Evolutionary conservation across 1,139 yeast genomes (phyloP), one percentile per base, ranked within the genome.

Genomic region (Suhomyces panamericanus): DNA sequence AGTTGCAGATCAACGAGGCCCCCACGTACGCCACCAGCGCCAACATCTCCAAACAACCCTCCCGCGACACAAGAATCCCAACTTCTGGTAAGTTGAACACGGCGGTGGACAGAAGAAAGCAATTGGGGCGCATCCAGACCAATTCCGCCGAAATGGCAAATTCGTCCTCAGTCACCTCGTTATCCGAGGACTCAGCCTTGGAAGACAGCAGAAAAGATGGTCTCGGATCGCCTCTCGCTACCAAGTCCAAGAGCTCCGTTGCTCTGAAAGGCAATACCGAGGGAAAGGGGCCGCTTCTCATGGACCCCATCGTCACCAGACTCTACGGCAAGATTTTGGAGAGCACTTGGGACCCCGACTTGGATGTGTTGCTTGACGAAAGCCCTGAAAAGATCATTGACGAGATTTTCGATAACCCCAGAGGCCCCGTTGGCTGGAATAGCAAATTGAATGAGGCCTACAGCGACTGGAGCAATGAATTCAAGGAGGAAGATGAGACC

Each of bases 291-390:
- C 33, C 39, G 7, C 35, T 69, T 1, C 54, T 69, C 20, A 67
- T 76, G 50, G 82, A 80, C 52, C 85, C 85, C 0, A 66, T 79
- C 1, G 72, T 83, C 9, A 70, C 73, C 43, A 70, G 69, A 41
- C 63, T 86, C 13, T 78, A 85, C 54, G 78, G 81, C 48, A 79
- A 78, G 53, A 79, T 89, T 1, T 77, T 85, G 56, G 83, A 85
- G 47, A 74, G 86, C 32, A 78, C 87, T 0, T 89, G 96, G 96
- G 90, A 86, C 55, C 81, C 84, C 1, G 79, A 85, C 46, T 84
- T 89, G 28, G 67, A 67, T 42, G 55, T 60, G 2, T 55, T 74
- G 13, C 81, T 87, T 41, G 93, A 86, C 51, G 80, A 77, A 49
- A 73, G 85, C 10, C 95, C 96, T 0, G 78, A 78, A 40, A 85